These are phyloP conservation scores for Gossypium bickii DNA, from an alignment of 345 rosid species.

Conservation along the genomic window DNA sequence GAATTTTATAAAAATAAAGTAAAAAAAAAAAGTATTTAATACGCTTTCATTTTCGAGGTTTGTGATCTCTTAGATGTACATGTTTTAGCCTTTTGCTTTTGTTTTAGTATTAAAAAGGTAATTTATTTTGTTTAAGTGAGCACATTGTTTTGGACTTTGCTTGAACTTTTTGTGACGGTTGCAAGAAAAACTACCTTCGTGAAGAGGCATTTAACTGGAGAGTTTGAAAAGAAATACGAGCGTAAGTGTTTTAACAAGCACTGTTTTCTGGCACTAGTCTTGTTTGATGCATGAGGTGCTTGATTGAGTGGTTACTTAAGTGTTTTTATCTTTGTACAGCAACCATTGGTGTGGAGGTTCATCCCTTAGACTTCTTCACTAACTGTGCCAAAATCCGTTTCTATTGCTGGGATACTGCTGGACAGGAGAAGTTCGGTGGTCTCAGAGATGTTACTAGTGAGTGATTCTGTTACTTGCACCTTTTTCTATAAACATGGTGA, in stretches of 20 bases:
- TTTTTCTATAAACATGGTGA: background rate
- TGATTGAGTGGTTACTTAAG: background rate
- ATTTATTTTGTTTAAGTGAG: background rate
- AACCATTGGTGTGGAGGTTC: constrained; percentile 96
- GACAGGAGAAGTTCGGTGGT: constrained; percentile 95
- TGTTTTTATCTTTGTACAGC: constrained; percentile 35
- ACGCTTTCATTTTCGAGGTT: background rate
- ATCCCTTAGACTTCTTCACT: constrained; percentile 87
- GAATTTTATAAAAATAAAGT: background rate
- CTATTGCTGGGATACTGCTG: constrained; percentile 98
- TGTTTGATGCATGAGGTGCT: background rate
- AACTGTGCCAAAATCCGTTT: constrained; percentile 88
- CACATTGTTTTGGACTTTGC: background rate
- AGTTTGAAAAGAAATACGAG: constrained; percentile 93
- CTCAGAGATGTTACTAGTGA: constrained; percentile 93
- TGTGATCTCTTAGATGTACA: background rate
- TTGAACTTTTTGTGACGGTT: background rate
- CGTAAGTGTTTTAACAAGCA: constrained; percentile 42
- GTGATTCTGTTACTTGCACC: constrained; percentile 13
- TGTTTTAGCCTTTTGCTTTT: background rate
- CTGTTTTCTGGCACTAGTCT: background rate
- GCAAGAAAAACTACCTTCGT: constrained; percentile 84
- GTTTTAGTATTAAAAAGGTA: background rate
- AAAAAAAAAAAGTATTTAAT: background rate
- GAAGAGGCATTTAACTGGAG: constrained; percentile 92